phyloP scores from a whole-genome alignment of 2,329 filamentous ascomycete genomes.

The Penicillium sumatraense region DNA sequence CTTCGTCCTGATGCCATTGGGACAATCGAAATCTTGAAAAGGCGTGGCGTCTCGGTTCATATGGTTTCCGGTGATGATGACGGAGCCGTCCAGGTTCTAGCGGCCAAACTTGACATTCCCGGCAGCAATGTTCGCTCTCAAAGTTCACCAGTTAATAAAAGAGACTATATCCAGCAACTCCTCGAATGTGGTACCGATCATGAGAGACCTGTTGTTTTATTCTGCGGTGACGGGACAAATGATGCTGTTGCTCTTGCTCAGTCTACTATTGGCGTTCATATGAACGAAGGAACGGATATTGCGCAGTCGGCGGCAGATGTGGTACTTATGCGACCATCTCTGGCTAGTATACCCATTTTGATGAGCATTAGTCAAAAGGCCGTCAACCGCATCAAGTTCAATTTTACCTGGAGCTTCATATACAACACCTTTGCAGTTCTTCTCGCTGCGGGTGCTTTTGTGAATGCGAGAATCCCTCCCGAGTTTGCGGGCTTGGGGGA shows the following conservation, averaged over 20 bases:
- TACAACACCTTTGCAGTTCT: slow-evolving; percentile 74
- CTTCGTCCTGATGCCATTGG: slow-evolving; percentile 56
- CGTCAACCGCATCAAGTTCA: slow-evolving; percentile 62
- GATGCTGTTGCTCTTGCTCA: slow-evolving; percentile 74
- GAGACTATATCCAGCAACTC: slow-evolving; percentile 54
- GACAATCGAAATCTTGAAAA: slow-evolving; percentile 57
- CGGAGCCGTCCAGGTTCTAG: slow-evolving; percentile 55
- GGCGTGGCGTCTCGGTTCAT: slow-evolving; percentile 55
- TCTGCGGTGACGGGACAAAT: slow-evolving; percentile 79
- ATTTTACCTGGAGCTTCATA: slow-evolving; percentile 71
- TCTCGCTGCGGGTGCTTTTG: slow-evolving; percentile 69
- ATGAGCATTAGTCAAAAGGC: slow-evolving; percentile 58
- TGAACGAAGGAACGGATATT: slow-evolving; percentile 67
- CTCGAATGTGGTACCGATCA: slow-evolving; percentile 5
- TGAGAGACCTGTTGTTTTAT: slow-evolving; percentile 59
- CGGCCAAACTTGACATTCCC: slow-evolving; percentile 47
- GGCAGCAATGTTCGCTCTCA: slow-evolving; percentile 47
- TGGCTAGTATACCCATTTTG: slow-evolving; percentile 62
- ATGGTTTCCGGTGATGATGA: slow-evolving; percentile 63
- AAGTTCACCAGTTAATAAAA: slow-evolving; percentile 60
- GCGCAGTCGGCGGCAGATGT: slow-evolving; percentile 71
- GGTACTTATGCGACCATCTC: slow-evolving; percentile 63
- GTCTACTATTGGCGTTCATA: slow-evolving; percentile 72
- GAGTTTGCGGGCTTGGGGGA: slow-evolving; percentile 72
- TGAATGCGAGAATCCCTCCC: slow-evolving; percentile 62